Percentiles rank a stretch among this genome's conserved stretches.
These are phyloP conservation scores for Stagonosporopsis tanaceti DNA, from an alignment of 2,329 filamentous ascomycete genomes.

Conservation along the genomic window DNA sequence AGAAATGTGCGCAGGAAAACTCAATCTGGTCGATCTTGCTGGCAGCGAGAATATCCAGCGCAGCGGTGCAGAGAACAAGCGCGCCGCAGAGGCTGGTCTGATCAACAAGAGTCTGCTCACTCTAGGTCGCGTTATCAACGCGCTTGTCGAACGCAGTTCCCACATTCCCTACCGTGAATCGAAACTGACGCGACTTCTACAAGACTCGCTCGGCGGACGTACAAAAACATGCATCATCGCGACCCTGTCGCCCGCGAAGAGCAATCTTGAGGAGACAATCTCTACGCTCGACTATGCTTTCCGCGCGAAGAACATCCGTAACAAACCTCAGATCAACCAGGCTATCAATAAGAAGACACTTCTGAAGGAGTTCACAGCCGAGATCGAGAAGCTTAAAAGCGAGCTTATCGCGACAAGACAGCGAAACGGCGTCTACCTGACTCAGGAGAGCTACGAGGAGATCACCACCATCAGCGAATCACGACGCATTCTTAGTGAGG, in stretches of 20 bases:
- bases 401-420: slow-evolving; percentile 92
- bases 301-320: slow-evolving; percentile 96
- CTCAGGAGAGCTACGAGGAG: slow-evolving; percentile 87
- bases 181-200: slow-evolving; percentile 90
- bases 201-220: slow-evolving; percentile 93
- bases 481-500: slow-evolving; percentile 86
- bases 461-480: slow-evolving; percentile 93
- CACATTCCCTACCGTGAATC: slow-evolving; percentile 96
- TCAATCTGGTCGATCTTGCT: slow-evolving; percentile 95
- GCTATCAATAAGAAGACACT: slow-evolving; percentile 92
- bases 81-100: slow-evolving; percentile 90
- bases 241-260: slow-evolving; percentile 91
- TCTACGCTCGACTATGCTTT: slow-evolving; percentile 98
- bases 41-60: slow-evolving; percentile 98
- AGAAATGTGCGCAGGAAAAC: slow-evolving; percentile 87
- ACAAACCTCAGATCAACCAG: slow-evolving; percentile 95
- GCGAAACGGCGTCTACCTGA: slow-evolving; percentile 93
- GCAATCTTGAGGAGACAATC: slow-evolving; percentile 96
- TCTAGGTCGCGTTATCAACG: slow-evolving; percentile 95
- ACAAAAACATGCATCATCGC: slow-evolving; percentile 99
- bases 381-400: slow-evolving; percentile 94
- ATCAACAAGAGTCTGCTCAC: slow-evolving; percentile 99
- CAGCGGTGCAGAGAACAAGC: slow-evolving; percentile 97
- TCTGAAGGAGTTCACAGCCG: slow-evolving; percentile 84
- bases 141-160: slow-evolving; percentile 84